Evolutionary conservation across 148 eudicot species (phyloP).

Genomic region (Vaccinium vitisidaea): DNA sequence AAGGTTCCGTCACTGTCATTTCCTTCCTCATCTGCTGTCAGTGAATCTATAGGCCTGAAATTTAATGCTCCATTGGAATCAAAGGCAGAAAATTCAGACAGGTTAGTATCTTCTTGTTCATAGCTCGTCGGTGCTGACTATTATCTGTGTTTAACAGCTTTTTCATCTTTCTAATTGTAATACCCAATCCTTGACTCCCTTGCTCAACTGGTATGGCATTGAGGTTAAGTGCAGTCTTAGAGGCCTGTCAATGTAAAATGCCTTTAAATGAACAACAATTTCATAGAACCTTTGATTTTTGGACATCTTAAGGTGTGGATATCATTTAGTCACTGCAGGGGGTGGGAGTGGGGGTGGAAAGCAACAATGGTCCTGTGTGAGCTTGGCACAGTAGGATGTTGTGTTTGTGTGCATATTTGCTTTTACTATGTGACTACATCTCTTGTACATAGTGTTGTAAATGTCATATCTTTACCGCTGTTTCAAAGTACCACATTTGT

Average conservation of each 20-base stretch:
- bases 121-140: not conserved
- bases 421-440: not conserved
- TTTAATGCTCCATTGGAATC: slow-evolving; percentile 15
- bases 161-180: not conserved
- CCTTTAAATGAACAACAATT: not conserved
- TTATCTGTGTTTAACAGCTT: not conserved
- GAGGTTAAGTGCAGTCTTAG: not conserved
- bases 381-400: not conserved
- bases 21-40: slow-evolving; percentile 27
- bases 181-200: not conserved
- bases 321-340: not conserved
- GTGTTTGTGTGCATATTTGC: not conserved
- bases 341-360: not conserved
- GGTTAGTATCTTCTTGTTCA: slow-evolving; percentile 37
- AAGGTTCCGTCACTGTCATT: slow-evolving; percentile 29
- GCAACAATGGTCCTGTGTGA: not conserved
- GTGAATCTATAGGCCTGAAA: slow-evolving; percentile 26
- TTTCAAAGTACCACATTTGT: not conserved
- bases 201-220: not conserved
- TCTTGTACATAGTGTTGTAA: not conserved
- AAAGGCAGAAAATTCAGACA: slow-evolving; percentile 36
- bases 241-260: not conserved
- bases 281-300: not conserved
- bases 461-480: not conserved
- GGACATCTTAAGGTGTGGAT: slow-evolving; percentile 10